These are phyloP conservation scores for Fusarium phyllophilum DNA, from an alignment of 2,329 filamentous ascomycete species.

Conservation along the genomic window DNA sequence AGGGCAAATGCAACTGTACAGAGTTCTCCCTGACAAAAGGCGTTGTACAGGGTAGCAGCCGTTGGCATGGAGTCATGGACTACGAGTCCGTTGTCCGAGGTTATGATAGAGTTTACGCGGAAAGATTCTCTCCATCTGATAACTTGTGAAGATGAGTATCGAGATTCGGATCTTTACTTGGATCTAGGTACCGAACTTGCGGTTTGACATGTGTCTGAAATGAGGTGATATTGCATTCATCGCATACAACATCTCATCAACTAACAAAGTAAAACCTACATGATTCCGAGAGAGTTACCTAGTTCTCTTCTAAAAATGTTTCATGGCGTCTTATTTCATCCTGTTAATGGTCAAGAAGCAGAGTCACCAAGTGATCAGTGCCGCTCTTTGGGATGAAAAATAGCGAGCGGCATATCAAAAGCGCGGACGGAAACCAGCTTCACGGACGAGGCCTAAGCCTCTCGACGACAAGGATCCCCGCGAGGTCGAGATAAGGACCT, in stretches of 20 bases:
- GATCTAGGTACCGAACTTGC: neutral
- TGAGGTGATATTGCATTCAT: neutral
- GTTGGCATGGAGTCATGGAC: neutral
- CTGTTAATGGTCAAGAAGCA: neutral
- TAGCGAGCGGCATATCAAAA: slow-evolving; percentile 11
- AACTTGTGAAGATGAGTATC: neutral
- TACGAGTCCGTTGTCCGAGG: neutral
- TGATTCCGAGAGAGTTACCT: neutral
- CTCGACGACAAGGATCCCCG: neutral
- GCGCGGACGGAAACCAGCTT: neutral
- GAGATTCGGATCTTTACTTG: neutral
- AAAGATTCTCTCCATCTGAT: neutral
- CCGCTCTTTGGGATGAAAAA: neutral
- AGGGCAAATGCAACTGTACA: neutral
- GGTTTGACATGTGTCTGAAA: neutral
- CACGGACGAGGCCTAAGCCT: slow-evolving; percentile 16
- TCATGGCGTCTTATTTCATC: neutral
- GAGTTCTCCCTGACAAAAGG: neutral
- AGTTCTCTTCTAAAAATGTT: neutral
- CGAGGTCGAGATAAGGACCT: slow-evolving; percentile 9
- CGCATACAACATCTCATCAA: neutral
- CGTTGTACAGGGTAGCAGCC: slow-evolving; percentile 10
- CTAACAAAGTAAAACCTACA: neutral
- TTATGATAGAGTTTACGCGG: neutral
- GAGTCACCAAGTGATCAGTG: slow-evolving; percentile 20